A percentile compares a stretch with the other conserved stretches of the same genome.
Conservation (phyloP, 805 yeast species). For the Candida parachauliodes region DNA sequence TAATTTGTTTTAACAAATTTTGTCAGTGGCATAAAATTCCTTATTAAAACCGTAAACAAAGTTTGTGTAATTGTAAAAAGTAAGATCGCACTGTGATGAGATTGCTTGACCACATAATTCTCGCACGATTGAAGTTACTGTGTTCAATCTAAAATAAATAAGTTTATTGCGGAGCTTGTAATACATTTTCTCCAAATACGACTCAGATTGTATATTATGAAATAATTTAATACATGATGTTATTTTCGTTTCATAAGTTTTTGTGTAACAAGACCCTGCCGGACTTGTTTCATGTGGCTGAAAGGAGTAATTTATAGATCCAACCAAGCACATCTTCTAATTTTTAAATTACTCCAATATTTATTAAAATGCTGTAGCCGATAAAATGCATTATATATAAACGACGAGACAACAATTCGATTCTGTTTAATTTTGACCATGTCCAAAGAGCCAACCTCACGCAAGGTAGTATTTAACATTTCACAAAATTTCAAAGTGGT, state of each 20-base stretch:
- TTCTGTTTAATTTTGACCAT: not conserved
- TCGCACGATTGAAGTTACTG: too few relatives aligned
- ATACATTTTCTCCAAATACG: too few relatives aligned
- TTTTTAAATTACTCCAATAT: not conserved
- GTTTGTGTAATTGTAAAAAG: too few relatives aligned
- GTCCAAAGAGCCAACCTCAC: not conserved
- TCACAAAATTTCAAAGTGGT: slow-evolving; percentile 58
- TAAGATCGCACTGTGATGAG: too few relatives aligned
- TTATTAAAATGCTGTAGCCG: not conserved
- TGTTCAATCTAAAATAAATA: too few relatives aligned
- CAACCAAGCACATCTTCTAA: not conserved
- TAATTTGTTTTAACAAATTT: too few relatives aligned
- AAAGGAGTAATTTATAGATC: not conserved
- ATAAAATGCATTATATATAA: not conserved
- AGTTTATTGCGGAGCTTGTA: too few relatives aligned
- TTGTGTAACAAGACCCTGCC: slow-evolving; percentile 1
- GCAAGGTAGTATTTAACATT: slow-evolving; percentile 50
- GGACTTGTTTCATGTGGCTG: not conserved
- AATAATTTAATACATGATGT: too few relatives aligned
- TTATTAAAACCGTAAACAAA: too few relatives aligned
- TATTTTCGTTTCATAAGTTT: not conserved
- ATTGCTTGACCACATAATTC: too few relatives aligned
- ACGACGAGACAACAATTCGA: not conserved
- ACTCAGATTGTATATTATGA: too few relatives aligned
- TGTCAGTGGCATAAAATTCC: too few relatives aligned